Conservation (phyloP, 2,329 filamentous ascomycete species). For the Fusarium foetens region DNA sequence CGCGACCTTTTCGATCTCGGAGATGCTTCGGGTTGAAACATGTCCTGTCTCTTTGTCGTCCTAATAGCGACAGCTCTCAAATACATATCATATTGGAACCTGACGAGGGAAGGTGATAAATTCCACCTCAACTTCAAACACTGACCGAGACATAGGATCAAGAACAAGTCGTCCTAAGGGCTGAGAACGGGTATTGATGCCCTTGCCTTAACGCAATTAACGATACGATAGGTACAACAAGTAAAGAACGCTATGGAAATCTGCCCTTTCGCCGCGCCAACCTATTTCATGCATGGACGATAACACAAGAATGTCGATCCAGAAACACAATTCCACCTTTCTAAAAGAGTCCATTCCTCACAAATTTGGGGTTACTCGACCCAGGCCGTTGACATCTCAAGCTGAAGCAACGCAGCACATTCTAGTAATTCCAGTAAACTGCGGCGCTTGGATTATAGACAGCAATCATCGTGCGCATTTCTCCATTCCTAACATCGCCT, state of each 20-base stretch:
- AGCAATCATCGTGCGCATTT: neutral
- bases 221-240: constrained; percentile 27
- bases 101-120: neutral
- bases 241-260: constrained; percentile 40
- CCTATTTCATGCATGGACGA: constrained; percentile 36
- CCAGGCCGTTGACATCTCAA: neutral
- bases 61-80: neutral
- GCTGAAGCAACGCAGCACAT: neutral
- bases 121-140: neutral
- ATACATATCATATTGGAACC: neutral
- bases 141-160: neutral
- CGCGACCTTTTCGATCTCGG: neutral
- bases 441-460: neutral
- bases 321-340: constrained; percentile 29
- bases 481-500: neutral
- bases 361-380: neutral
- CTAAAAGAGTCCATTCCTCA: neutral
- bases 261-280: constrained; percentile 41
- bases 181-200: constrained; percentile 7
- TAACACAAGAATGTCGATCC: constrained; percentile 16
- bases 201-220: constrained; percentile 11
- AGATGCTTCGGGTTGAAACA: neutral
- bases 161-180: neutral
- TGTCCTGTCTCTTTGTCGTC: neutral
- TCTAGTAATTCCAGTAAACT: neutral